These are phyloP conservation scores for Bombardia bombarda DNA, from an alignment of 495 filamentous ascomycete genomes.

Conservation along the genomic window DNA sequence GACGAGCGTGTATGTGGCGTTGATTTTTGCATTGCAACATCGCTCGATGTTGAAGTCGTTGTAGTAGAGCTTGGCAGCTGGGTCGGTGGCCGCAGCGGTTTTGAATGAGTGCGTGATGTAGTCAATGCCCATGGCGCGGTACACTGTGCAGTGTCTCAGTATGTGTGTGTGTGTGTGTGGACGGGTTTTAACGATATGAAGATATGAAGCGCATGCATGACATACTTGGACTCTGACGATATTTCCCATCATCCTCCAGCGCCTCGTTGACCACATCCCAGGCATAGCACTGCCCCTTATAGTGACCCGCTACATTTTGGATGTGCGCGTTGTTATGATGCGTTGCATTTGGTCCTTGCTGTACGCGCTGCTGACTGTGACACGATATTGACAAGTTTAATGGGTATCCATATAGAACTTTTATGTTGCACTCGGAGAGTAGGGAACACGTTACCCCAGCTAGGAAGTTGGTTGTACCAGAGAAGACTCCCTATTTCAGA, in stretches of 20 bases:
- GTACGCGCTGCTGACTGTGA: constrained; percentile 8
- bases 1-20: constrained; percentile 36
- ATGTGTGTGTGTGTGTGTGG: too few species aligned
- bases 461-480: constrained; percentile 50
- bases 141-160: constrained; percentile 13
- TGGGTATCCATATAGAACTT: too few species aligned
- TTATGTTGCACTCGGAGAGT: not conserved
- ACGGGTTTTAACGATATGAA: too few species aligned
- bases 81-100: constrained; percentile 27
- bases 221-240: constrained; percentile 17
- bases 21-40: constrained; percentile 39
- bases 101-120: constrained; percentile 38
- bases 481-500: too few species aligned
- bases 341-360: constrained; percentile 8
- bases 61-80: constrained; percentile 41
- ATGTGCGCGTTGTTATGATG: constrained; percentile 26
- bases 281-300: constrained; percentile 34
- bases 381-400: too few species aligned
- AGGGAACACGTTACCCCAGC: constrained; percentile 29
- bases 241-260: constrained; percentile 35
- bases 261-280: constrained; percentile 50
- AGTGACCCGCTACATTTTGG: constrained; percentile 40
- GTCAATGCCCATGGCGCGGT: constrained; percentile 31
- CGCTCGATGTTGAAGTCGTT: constrained; percentile 57
- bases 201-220: too few species aligned